Evolutionary conservation across 169 alveolate species (phyloP), one percentile per base, ranked within the genome.

Genomic region (Cytauxzoon felis): DNA sequence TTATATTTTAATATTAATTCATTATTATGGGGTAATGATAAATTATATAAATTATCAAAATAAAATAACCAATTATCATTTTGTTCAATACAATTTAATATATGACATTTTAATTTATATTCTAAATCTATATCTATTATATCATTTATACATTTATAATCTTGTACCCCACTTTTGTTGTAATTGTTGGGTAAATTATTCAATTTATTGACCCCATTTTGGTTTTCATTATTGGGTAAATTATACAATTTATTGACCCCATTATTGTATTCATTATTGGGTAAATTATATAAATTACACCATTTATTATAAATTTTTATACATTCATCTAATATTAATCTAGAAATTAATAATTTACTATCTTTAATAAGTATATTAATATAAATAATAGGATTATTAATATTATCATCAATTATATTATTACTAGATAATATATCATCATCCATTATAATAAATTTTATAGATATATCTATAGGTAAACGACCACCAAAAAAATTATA

Each of bases 401-500:
- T 16, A n/a, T 23, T 11, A 30, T 58, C 40, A n/a, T 70, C 26
- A 24, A 42, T 50, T 18, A 42, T 50, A 21, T 65, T 76, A 38
- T 76, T 64, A 13, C 75, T 58, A 27, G 81, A 76, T 19, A 66
- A 65, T 42, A 48, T 58, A 18, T 67, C 68, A 7, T 19, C 51
- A 1, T 58, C 62, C 11, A 40, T 56, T 3, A 11, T 33, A 18
- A 48, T 53, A 50, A 76, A 76, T 56, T 2, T 59, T 5, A 65
- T 34, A 8, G 26, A 21, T 8, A 76, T 32, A 57, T 64, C 71
- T 18, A 66, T 76, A 24, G 86, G 86, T 16, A 76, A 62, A n/a
- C 86, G 34, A 9, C 86, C 86, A n/a, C 81, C 80, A 33, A 76
- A 76, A 1, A 76, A 62, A 62, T 76, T 76, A 53, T 49, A 76